Percentiles rank a stretch among this genome's conserved stretches.
phyloP scores from a whole-genome alignment of 2,329 filamentous ascomycete genomes.

The Cercospora zeae-maydis region DNA sequence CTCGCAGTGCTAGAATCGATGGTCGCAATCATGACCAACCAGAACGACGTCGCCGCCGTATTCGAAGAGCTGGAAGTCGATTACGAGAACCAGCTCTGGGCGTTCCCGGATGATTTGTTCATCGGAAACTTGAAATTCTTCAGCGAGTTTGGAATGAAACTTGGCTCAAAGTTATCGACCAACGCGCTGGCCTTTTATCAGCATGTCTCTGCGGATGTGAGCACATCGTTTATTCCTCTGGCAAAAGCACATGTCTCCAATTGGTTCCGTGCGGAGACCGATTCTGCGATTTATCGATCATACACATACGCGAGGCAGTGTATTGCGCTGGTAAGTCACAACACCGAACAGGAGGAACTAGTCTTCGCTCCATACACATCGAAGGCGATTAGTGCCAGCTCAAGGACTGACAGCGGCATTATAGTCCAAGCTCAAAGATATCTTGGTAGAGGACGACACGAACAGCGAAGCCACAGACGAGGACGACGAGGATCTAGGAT shows the following conservation, averaged over 20 bases:
- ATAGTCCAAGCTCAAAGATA: background rate
- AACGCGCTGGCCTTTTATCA: background rate
- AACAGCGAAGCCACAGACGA: background rate
- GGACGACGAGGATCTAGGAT: background rate
- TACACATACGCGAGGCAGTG: conserved; percentile 5
- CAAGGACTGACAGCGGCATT: background rate
- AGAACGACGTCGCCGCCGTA: background rate
- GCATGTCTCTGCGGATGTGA: background rate
- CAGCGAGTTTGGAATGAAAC: background rate
- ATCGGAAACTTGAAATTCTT: background rate
- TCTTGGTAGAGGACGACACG: background rate
- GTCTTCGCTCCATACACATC: background rate
- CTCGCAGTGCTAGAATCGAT: background rate
- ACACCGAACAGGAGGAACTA: background rate
- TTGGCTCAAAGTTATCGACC: background rate
- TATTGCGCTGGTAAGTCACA: conserved; percentile 4
- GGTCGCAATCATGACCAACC: conserved; percentile 7
- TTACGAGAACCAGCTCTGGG: background rate
- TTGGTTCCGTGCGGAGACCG: background rate
- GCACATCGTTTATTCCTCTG: background rate
- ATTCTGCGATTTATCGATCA: background rate
- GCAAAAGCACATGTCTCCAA: conserved; percentile 4
- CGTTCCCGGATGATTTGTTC: background rate
- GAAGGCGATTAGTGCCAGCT: background rate
- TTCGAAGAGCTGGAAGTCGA: conserved; percentile 5